Conservation (phyloP, 176 grass and related monocot species). For the Triticum monococcum region DNA sequence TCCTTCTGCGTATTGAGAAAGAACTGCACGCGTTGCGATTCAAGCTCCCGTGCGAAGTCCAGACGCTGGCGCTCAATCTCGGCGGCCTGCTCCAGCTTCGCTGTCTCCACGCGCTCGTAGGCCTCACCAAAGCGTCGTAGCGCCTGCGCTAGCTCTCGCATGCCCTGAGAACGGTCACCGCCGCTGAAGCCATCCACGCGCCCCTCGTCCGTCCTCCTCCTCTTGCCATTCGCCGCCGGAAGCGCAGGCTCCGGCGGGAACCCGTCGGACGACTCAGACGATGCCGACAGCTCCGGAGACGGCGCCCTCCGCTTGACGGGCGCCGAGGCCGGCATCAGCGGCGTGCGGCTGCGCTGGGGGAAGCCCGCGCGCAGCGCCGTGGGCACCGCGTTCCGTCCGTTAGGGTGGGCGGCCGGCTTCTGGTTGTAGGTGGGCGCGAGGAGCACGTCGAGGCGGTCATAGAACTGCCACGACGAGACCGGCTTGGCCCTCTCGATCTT, state of each 20-base stretch:
- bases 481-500: slow-evolving; percentile 85
- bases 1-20: slow-evolving; percentile 91
- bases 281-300: slow-evolving; percentile 42
- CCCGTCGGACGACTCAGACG: slow-evolving; percentile 73
- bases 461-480: slow-evolving; percentile 80
- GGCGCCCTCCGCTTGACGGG: slow-evolving; percentile 19
- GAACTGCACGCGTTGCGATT: slow-evolving; percentile 80
- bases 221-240: slow-evolving; percentile 57
- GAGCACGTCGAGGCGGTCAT: slow-evolving; percentile 65
- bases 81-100: slow-evolving; percentile 65
- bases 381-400: slow-evolving; percentile 30
- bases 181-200: background rate
- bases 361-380: slow-evolving; percentile 44
- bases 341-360: slow-evolving; percentile 67
- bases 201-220: slow-evolving; percentile 33
- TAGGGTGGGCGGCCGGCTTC: slow-evolving; percentile 26
- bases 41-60: slow-evolving; percentile 74
- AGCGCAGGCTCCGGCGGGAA: slow-evolving; percentile 54
- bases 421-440: slow-evolving; percentile 64
- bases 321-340: slow-evolving; percentile 13
- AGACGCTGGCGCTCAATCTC: slow-evolving; percentile 82
- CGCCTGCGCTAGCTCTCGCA: slow-evolving; percentile 55
- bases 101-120: slow-evolving; percentile 73
- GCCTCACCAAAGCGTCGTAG: slow-evolving; percentile 67
- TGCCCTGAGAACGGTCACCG: slow-evolving; percentile 26